Evolutionary conservation across 2,329 filamentous ascomycete species (phyloP).

Genomic region (Hypomyces perniciosus): DNA sequence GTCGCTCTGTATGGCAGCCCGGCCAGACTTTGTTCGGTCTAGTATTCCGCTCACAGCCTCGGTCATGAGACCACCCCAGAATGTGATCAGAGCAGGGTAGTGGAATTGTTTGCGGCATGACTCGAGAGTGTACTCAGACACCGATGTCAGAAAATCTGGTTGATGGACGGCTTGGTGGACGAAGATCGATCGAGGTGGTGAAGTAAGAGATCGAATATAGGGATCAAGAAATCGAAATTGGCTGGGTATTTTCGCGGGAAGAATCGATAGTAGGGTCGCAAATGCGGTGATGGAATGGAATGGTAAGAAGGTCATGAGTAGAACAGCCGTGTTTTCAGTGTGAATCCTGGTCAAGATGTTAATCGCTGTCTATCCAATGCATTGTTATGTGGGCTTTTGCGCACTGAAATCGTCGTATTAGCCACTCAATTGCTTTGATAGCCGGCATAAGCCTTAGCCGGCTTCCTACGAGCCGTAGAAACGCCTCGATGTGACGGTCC

Average conservation of each 20-base stretch:
- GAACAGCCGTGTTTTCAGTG: slow-evolving; percentile 74
- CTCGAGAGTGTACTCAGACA: slow-evolving; percentile 75
- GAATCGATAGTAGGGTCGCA: slow-evolving; percentile 76
- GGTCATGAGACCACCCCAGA: slow-evolving; percentile 85
- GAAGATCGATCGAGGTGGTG: slow-evolving; percentile 72
- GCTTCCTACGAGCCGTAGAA: slow-evolving; percentile 72
- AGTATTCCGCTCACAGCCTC: slow-evolving; percentile 81
- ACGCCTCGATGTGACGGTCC: slow-evolving; percentile 70
- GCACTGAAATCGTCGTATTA: slow-evolving; percentile 83
- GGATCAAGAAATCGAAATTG: slow-evolving; percentile 81
- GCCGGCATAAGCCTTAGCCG: slow-evolving; percentile 78
- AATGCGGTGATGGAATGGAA: slow-evolving; percentile 87
- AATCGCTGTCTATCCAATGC: background rate
- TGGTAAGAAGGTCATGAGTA: slow-evolving; percentile 83
- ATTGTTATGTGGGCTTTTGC: slow-evolving; percentile 17
- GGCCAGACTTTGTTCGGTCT: slow-evolving; percentile 69
- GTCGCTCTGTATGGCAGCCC: slow-evolving; percentile 68
- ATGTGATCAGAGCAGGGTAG: slow-evolving; percentile 72
- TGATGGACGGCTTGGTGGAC: slow-evolving; percentile 80
- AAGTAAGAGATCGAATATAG: slow-evolving; percentile 71
- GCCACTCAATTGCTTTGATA: slow-evolving; percentile 90
- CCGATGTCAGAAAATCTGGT: slow-evolving; percentile 63
- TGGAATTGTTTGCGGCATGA: slow-evolving; percentile 66
- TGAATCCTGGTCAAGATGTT: slow-evolving; percentile 58
- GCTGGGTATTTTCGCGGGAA: slow-evolving; percentile 67